Evolutionary conservation across 805 yeast genomes (phyloP).

Genomic region (Wickerhamiella dianesei): DNA sequence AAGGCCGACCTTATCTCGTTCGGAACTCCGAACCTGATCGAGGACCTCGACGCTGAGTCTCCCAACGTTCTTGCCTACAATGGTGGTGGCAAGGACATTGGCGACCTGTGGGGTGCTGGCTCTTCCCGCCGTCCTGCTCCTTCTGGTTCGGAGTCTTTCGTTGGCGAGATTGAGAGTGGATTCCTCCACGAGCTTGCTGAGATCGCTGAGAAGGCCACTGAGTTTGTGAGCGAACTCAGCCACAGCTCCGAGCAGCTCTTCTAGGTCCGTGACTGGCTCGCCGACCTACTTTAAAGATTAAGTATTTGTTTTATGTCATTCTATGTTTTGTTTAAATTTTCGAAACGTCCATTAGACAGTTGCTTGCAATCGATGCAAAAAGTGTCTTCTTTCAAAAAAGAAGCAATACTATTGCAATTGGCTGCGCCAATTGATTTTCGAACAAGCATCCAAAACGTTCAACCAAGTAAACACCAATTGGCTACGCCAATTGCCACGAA

Average conservation of each 20-base stretch:
- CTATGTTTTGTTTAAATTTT: too few relatives aligned
- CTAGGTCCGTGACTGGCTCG: neutral
- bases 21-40: slow-evolving; percentile 36
- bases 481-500: too few relatives aligned
- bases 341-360: neutral
- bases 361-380: neutral
- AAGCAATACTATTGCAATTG: neutral
- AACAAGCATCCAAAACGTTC: too few relatives aligned
- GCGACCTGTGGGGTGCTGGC: slow-evolving; percentile 33
- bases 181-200: neutral
- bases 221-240: neutral
- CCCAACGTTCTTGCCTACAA: slow-evolving; percentile 48
- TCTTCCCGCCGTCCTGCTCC: neutral
- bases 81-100: slow-evolving; percentile 44
- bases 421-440: too few relatives aligned
- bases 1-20: slow-evolving; percentile 38
- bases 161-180: neutral
- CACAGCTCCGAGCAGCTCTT: neutral
- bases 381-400: neutral
- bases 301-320: neutral
- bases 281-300: neutral
- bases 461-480: too few relatives aligned
- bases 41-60: slow-evolving; percentile 35
- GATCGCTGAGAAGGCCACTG: neutral
- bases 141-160: neutral